Conservation (phyloP, 352 stramenopile species). For the Phytophthora cactorum region DNA sequence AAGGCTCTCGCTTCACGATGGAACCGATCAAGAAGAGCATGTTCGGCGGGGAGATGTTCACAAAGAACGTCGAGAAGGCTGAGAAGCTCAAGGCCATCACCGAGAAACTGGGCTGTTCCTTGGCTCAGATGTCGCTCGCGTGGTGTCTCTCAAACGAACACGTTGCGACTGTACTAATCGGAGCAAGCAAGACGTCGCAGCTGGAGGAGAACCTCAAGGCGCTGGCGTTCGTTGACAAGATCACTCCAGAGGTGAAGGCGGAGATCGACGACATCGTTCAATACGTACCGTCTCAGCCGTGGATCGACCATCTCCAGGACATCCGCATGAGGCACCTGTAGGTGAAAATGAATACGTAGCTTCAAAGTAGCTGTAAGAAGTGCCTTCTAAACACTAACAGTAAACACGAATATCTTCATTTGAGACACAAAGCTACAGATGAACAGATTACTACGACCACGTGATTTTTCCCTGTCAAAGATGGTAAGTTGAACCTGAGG, state of each 20-base stretch:
- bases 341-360: too few species aligned
- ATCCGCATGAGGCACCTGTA: conserved; percentile 2
- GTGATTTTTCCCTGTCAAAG: not conserved
- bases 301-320: not conserved
- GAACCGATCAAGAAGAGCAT: conserved; percentile 9
- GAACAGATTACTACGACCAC: too few species aligned
- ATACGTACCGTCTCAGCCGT: not conserved
- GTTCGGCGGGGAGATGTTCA: conserved; percentile 1
- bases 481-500: not conserved
- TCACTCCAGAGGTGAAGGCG: conserved; percentile 15
- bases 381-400: too few species aligned
- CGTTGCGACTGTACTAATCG: conserved; percentile 5
- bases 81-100: conserved; percentile 18
- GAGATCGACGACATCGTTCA: conserved; percentile 12
- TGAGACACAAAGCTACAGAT: too few species aligned
- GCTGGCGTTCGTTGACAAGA: conserved; percentile 11
- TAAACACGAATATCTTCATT: too few species aligned
- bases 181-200: conserved; percentile 1
- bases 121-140: conserved; percentile 6
- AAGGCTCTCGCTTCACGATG: conserved; percentile 33
- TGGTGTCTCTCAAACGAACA: conserved; percentile 12
- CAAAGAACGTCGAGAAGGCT: conserved; percentile 7
- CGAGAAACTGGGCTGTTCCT: conserved; percentile 6
- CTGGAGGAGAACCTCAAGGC: conserved; percentile 19
- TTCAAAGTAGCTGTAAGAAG: not conserved